phyloP scores from a whole-genome alignment of 192 early-diverging fungal genomes.

The Coemansia sp. region DNA sequence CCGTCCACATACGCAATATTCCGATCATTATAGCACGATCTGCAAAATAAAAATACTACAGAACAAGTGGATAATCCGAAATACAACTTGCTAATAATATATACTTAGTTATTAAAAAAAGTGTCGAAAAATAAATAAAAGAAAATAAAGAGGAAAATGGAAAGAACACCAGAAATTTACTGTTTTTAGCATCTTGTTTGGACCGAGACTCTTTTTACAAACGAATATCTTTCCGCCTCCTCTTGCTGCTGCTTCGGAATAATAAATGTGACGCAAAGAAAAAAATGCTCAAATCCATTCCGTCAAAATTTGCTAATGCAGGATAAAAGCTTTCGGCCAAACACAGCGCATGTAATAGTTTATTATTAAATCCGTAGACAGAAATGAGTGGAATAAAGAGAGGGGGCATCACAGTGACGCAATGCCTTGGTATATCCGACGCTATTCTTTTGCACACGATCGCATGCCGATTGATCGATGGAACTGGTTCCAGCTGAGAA shows the following conservation, averaged over 20 bases:
- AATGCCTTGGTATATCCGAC: neutral
- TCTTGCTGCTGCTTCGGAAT: neutral
- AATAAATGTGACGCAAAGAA: neutral
- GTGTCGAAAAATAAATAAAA: neutral
- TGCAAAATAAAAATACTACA: neutral
- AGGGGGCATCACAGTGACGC: neutral
- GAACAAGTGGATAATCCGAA: neutral
- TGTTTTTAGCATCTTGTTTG: neutral
- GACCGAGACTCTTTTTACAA: neutral
- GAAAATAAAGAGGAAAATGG: neutral
- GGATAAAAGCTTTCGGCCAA: neutral
- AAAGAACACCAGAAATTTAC: neutral
- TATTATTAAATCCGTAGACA: neutral
- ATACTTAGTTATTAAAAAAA: neutral
- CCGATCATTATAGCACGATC: slow-evolving; percentile 13
- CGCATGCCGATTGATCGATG: too few relatives aligned
- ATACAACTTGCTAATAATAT: too few relatives aligned
- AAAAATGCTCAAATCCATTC: neutral
- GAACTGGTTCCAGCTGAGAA: too few relatives aligned
- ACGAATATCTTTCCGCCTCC: too few relatives aligned
- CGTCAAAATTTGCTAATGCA: neutral
- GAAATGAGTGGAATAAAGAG: neutral
- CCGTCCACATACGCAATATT: slow-evolving; percentile 40
- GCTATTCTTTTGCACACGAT: too few relatives aligned
- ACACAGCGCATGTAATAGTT: neutral